Percentiles rank a stretch among this genome's conserved stretches.
Evolutionary conservation across 768 basidiomycete genomes (phyloP).

Genomic region (Mycena leptocephala): DNA sequence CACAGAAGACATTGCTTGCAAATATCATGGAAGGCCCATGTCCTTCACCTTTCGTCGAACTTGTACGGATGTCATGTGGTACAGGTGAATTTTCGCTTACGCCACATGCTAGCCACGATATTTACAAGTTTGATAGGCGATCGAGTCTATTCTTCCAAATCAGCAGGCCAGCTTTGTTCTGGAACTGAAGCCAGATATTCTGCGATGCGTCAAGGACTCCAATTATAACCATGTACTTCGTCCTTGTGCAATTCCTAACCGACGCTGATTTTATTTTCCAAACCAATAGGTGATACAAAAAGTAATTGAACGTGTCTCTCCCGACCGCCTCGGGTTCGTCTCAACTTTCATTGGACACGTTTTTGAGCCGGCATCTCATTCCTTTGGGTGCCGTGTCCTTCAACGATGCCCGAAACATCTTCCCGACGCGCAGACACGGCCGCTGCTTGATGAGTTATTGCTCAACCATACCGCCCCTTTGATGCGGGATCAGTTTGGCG

Average conservation of each 20-base stretch:
- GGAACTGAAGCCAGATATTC: slow-evolving; percentile 85
- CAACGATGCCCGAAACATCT: slow-evolving; percentile 94
- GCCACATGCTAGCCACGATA: not conserved
- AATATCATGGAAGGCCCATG: slow-evolving; percentile 84
- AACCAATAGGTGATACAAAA: slow-evolving; percentile 85
- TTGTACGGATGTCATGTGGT: slow-evolving; percentile 98
- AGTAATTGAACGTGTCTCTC: slow-evolving; percentile 84
- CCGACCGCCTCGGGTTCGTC: slow-evolving; percentile 86
- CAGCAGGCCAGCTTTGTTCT: slow-evolving; percentile 84
- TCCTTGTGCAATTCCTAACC: not conserved
- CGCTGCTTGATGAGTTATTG: slow-evolving; percentile 86
- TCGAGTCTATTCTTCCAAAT: slow-evolving; percentile 86
- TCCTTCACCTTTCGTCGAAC: slow-evolving; percentile 85
- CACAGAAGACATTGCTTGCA: slow-evolving; percentile 81
- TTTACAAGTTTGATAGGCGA: slow-evolving; percentile 66
- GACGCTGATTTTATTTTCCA: slow-evolving; percentile 13
- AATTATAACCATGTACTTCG: slow-evolving; percentile 94
- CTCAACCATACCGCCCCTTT: slow-evolving; percentile 76
- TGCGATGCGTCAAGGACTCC: slow-evolving; percentile 90
- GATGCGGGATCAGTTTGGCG: slow-evolving; percentile 94
- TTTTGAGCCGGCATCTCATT: slow-evolving; percentile 87
- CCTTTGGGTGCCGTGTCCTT: slow-evolving; percentile 95
- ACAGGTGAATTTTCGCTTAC: slow-evolving; percentile 68
- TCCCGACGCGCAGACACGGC: slow-evolving; percentile 75
- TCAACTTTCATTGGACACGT: slow-evolving; percentile 84